These are phyloP conservation scores for Cymbopogon citratus DNA, from an alignment of 176 grass and related monocot species.

Conservation along the genomic window DNA sequence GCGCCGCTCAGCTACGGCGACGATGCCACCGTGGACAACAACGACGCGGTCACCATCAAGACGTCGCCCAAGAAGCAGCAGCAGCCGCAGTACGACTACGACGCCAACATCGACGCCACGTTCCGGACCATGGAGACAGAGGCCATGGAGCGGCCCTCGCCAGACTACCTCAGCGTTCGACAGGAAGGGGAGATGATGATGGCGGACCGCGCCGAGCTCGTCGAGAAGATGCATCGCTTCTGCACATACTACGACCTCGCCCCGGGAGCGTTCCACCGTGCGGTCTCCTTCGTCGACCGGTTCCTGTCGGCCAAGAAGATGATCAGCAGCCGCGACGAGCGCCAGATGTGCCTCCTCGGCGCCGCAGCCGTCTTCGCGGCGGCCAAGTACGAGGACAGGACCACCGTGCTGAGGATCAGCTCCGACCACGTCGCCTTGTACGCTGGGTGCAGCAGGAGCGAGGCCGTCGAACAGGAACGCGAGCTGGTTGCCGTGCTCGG, in stretches of 20 bases:
- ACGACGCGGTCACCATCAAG: not conserved
- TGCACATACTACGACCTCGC: not conserved
- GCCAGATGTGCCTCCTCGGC: not conserved
- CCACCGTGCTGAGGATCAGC: not conserved
- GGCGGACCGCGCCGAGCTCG: not conserved
- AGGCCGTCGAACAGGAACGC: not conserved
- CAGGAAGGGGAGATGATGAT: not conserved
- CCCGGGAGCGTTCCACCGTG: conserved; percentile 8
- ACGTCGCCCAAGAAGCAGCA: no score
- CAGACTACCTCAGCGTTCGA: not conserved
- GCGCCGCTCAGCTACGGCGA: not conserved
- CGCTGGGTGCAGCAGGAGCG: not conserved
- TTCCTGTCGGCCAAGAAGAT: not conserved
- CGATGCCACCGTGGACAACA: not conserved
- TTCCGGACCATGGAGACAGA: not conserved
- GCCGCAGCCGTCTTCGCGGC: not conserved
- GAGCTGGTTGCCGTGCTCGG: not conserved
- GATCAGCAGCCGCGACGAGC: not conserved
- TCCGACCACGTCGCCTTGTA: not conserved
- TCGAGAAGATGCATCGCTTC: not conserved
- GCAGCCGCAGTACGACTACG: not conserved
- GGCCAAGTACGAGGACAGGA: not conserved
- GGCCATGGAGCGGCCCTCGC: not conserved
- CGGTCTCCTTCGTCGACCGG: conserved; percentile 17
- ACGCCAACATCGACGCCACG: not conserved